Base-by-base conservation (phyloP, 257 asterid species). In the Lycium barbarum region DNA sequence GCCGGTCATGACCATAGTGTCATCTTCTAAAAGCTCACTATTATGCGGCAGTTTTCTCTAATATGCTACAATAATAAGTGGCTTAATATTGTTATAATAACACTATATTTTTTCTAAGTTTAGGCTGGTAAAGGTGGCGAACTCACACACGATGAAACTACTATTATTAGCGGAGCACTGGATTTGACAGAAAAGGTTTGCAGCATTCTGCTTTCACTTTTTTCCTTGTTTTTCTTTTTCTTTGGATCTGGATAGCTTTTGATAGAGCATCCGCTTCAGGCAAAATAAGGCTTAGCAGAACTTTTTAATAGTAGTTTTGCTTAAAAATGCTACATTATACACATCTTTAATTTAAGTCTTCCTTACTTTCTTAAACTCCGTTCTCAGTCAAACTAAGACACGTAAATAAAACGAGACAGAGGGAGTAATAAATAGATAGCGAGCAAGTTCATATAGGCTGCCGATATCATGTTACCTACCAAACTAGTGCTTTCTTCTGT, bases 111-210 rank as follows among this genome's bases (percentile, higher is more conserved):
- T 26, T 80, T 82, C 72, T 57, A 65, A 18, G 82, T 35, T 54
- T 83, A 97, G 98, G 99, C 95, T n/a, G 99, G 99, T 80, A 94
- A 90, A 92, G 99, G 98, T 18, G 98, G 99, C 82, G 99, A 97
- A 86, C 96, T 97, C 85, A 88, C 98, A 54, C 98, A 94, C 70
- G 96, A 91, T 84, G 99, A 97, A 89, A 90, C 98, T 82, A 94
- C 99, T 51, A 97, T 97, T 83, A 97, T 97, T 65, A 93, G 95
- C 43, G 99, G 99, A 82, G 98, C 99, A 74, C 92, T 97, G 79
- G 99, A 97, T 93, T 91, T 97, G 94, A 93, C 98, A n/a, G 93
- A 88, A 88, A 97, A 97, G 97, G 99, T 84, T 72, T 17, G 63
- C 84, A 83, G 40, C 45, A 57, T 73, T 66, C 38, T 57, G 14